Percentiles rank a stretch among this genome's conserved stretches.
Evolutionary conservation across 2,329 filamentous ascomycete genomes (phyloP).

Genomic region (Dactylellina sp.): DNA sequence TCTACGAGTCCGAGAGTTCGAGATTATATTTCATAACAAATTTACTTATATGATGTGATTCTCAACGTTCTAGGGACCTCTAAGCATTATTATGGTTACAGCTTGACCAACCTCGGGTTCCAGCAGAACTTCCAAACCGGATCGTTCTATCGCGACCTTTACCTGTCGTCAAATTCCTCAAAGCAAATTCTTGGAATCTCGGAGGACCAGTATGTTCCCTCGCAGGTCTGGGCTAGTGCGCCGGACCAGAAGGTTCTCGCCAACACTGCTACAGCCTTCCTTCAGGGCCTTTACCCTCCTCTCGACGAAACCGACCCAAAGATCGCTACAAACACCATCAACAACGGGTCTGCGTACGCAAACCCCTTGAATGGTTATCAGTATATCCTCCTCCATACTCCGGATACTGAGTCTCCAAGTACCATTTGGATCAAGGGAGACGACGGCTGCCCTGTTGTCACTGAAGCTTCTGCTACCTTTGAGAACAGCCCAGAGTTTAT

Average conservation of each 20-base stretch:
- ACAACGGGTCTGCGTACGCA: slow-evolving; percentile 75
- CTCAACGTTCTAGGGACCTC: slow-evolving; percentile 26
- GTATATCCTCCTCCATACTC: slow-evolving; percentile 78
- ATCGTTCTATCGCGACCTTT: slow-evolving; percentile 79
- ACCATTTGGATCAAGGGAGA: slow-evolving; percentile 72
- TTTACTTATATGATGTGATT: slow-evolving; percentile 4
- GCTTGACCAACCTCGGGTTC: slow-evolving; percentile 83
- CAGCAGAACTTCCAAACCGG: slow-evolving; percentile 79
- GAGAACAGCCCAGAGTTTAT: slow-evolving; percentile 66
- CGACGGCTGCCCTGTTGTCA: slow-evolving; percentile 69
- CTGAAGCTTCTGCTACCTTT: slow-evolving; percentile 71
- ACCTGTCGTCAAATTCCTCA: slow-evolving; percentile 71
- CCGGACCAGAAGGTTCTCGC: slow-evolving; percentile 82
- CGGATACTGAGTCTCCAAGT: slow-evolving; percentile 71
- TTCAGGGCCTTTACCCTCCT: slow-evolving; percentile 89
- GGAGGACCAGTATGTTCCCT: slow-evolving; percentile 73
- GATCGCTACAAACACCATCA: slow-evolving; percentile 72
- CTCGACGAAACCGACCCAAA: slow-evolving; percentile 66
- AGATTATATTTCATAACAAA: no score
- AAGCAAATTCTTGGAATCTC: slow-evolving; percentile 75
- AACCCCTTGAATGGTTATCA: slow-evolving; percentile 84
- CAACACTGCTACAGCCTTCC: slow-evolving; percentile 81
- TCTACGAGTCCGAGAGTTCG: no score
- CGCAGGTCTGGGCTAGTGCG: slow-evolving; percentile 78
- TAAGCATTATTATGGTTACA: slow-evolving; percentile 77